Conservation (phyloP, 208 protist genomes). For the Crithidia bombi region DNA sequence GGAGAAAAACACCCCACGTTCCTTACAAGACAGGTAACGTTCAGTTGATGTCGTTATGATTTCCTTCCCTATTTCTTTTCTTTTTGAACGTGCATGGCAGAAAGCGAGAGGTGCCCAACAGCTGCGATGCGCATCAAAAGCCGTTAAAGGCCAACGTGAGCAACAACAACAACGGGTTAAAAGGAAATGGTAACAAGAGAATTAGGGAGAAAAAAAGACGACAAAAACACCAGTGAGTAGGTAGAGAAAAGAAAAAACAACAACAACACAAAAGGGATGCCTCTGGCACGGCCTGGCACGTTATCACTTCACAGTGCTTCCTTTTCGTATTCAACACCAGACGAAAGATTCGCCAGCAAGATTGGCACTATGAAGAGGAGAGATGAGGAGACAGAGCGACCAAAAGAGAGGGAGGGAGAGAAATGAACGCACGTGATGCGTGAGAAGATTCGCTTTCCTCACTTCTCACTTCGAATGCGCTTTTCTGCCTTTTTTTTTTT, state of each 20-base stretch:
- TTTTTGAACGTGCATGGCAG: too few species aligned
- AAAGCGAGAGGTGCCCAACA: too few species aligned
- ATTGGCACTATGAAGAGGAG: too few species aligned
- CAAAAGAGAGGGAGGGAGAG: too few species aligned
- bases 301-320: neutral
- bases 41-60: neutral
- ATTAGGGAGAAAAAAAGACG: neutral
- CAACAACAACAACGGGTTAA: neutral
- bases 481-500: too few species aligned
- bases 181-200: neutral
- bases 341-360: too few species aligned
- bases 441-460: too few species aligned
- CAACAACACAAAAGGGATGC: conserved; percentile 5
- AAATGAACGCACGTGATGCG: too few species aligned
- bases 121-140: too few species aligned
- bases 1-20: neutral
- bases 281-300: neutral
- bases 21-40: neutral
- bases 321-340: too few species aligned
- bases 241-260: conserved; percentile 6
- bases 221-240: neutral
- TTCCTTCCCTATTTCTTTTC: neutral
- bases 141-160: neutral
- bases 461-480: too few species aligned
- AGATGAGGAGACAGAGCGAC: too few species aligned